Evolutionary conservation across 768 basidiomycete species (phyloP).

Genomic region (Trametes meyenii): DNA sequence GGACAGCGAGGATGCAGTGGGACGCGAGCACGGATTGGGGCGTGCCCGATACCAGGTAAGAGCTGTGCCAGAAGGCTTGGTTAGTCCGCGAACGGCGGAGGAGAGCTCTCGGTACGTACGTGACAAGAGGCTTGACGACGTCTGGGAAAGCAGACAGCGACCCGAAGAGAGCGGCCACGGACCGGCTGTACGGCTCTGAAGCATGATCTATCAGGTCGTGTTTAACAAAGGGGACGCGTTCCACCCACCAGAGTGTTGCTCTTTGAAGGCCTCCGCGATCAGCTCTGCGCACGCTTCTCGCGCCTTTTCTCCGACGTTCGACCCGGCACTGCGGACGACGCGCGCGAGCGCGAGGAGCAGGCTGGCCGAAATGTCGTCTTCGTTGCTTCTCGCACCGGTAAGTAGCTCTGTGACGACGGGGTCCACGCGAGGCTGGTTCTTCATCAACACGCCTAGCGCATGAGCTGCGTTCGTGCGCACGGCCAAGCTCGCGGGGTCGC

Average conservation of each 20-base stretch:
- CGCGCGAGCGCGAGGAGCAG: constrained; percentile 75
- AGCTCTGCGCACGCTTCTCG: constrained; percentile 75
- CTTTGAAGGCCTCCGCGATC: constrained; percentile 77
- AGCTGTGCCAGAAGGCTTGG: constrained; percentile 38
- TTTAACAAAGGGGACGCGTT: background rate
- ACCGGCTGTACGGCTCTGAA: constrained; percentile 70
- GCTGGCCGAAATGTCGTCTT: constrained; percentile 71
- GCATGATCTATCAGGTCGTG: background rate
- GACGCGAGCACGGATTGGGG: constrained; percentile 66
- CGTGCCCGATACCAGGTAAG: constrained; percentile 68
- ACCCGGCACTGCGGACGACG: constrained; percentile 69
- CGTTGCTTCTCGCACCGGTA: constrained; percentile 59
- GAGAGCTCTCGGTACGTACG: constrained; percentile 48
- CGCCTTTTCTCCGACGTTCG: constrained; percentile 78
- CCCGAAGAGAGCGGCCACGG: constrained; percentile 63
- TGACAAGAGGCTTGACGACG: constrained; percentile 64
- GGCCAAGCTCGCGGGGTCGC: constrained; percentile 74
- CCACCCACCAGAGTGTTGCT: constrained; percentile 61
- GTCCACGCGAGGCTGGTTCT: constrained; percentile 86
- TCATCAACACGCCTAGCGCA: constrained; percentile 89
- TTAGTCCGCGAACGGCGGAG: too few species aligned
- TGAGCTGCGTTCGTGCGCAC: constrained; percentile 83
- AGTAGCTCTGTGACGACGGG: constrained; percentile 92
- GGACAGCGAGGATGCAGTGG: constrained; percentile 58
- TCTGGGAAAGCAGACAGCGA: constrained; percentile 66